Conservation (phyloP, 1,284 basidiomycete genomes). For the Gymnopus androsaceus region DNA sequence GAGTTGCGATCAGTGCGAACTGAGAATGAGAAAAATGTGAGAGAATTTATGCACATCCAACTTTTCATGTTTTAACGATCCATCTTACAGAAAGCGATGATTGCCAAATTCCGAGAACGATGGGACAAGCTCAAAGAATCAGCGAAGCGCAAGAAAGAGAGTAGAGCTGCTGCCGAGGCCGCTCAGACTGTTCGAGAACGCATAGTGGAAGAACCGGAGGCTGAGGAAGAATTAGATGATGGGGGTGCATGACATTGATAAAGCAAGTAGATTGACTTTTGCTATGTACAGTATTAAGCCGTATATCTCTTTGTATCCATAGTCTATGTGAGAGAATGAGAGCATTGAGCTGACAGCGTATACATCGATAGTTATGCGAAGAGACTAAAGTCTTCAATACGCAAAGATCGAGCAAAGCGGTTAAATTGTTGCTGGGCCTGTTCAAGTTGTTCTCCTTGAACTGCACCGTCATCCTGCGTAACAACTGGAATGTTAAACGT, state of each 20-base stretch:
- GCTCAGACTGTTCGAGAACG: conserved; percentile 56
- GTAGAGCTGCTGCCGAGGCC: conserved; percentile 61
- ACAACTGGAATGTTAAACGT: conserved; percentile 76
- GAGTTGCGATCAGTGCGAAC: conserved; percentile 61
- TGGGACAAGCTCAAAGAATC: conserved; percentile 89
- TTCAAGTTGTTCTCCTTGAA: conserved; percentile 39
- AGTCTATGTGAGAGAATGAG: background rate
- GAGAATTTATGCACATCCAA: conserved; percentile 27
- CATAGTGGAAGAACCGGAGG: conserved; percentile 79
- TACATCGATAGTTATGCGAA: conserved; percentile 56
- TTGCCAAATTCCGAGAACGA: conserved; percentile 80
- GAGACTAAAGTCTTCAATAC: conserved; percentile 71
- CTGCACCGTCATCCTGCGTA: conserved; percentile 45
- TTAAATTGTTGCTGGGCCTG: conserved; percentile 56
- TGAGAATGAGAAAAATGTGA: conserved; percentile 84
- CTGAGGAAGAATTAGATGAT: conserved; percentile 54
- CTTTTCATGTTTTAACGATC: conserved; percentile 14
- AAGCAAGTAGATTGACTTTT: too few species aligned
- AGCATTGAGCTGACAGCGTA: background rate
- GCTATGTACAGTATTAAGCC: too few species aligned
- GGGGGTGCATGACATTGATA: background rate
- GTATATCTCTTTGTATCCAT: too few species aligned
- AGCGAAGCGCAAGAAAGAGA: conserved; percentile 83
- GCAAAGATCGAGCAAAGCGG: conserved; percentile 57
- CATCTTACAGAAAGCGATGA: conserved; percentile 69